Evolutionary conservation across 306 rosid species (phyloP).

Genomic region (Begonia peltatifolia): DNA sequence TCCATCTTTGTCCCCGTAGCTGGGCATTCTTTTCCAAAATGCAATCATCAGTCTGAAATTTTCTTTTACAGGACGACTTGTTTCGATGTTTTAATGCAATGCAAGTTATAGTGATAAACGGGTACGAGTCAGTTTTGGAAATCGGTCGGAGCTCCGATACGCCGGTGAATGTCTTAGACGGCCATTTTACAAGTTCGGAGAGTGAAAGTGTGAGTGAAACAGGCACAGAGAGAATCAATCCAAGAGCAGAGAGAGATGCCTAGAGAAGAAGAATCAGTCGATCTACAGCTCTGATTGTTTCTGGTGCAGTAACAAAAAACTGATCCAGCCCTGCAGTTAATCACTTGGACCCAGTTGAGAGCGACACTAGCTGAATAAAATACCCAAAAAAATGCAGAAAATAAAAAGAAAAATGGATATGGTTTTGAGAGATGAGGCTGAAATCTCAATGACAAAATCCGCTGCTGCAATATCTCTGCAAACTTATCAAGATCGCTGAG

Average conservation of each 20-base stretch:
- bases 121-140: slow-evolving; percentile 35
- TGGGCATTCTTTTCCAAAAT: too few relatives aligned
- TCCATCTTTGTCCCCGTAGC: too few relatives aligned
- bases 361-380: slow-evolving; percentile 9
- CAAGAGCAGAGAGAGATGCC: slow-evolving; percentile 26
- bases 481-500: slow-evolving; percentile 6
- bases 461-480: slow-evolving; percentile 21
- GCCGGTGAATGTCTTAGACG: slow-evolving; percentile 70
- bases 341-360: slow-evolving; percentile 12
- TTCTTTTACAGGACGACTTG: slow-evolving; percentile 35
- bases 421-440: slow-evolving; percentile 11
- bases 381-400: slow-evolving; percentile 2
- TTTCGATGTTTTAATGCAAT: slow-evolving; percentile 41
- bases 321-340: slow-evolving; percentile 13
- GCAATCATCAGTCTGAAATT: too few relatives aligned
- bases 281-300: slow-evolving; percentile 28
- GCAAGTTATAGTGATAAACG: slow-evolving; percentile 39
- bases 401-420: slow-evolving; percentile 7
- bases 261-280: slow-evolving; percentile 39
- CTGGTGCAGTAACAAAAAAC: slow-evolving; percentile 20
- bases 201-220: slow-evolving; percentile 36
- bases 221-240: slow-evolving; percentile 12
- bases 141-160: slow-evolving; percentile 46
- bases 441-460: slow-evolving; percentile 21
- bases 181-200: slow-evolving; percentile 55